Percentiles rank a stretch among this genome's conserved stretches.
Conservation (phyloP, 305 asterid species). For the Solanum hybrid region DNA sequence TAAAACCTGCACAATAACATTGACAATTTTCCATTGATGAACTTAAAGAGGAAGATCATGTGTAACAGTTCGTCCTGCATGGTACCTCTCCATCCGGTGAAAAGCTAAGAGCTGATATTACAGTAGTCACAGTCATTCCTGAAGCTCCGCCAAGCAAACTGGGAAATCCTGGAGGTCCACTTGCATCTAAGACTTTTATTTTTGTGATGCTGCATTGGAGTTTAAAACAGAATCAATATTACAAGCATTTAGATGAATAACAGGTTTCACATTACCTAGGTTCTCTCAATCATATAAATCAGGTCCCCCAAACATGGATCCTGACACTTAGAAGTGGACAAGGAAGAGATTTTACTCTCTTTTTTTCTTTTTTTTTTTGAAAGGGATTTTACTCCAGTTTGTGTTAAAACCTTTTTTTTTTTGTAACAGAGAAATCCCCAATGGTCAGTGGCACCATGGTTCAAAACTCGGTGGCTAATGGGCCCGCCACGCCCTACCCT, state of each 20-base stretch:
- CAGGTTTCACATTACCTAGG: not conserved
- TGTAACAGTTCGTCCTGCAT: not conserved
- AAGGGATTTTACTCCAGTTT: not conserved
- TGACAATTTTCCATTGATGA: not conserved
- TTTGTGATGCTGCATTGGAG: constrained; percentile 65
- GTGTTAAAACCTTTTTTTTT: not conserved
- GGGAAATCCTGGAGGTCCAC: constrained; percentile 98
- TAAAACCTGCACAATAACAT: constrained; percentile 1
- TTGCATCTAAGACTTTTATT: constrained; percentile 92
- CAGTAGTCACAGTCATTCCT: constrained; percentile 50
- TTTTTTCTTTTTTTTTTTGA: too few relatives aligned
- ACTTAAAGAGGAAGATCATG: not conserved
- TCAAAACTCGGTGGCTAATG: not conserved
- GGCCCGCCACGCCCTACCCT: not conserved
- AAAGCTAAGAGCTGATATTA: constrained; percentile 89
- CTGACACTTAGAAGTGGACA: not conserved
- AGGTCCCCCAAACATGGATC: not conserved
- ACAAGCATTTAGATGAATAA: not conserved
- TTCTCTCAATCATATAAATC: not conserved
- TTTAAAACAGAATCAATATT: constrained; percentile 1
- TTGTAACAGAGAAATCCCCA: not conserved
- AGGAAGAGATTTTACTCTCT: not conserved
- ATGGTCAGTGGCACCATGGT: not conserved
- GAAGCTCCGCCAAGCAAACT: constrained; percentile 65
- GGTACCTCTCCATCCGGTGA: constrained; percentile 97